These are phyloP conservation scores for Mortierella sp. DNA, from an alignment of 371 early-diverging fungal genomes.

Conservation along the genomic window DNA sequence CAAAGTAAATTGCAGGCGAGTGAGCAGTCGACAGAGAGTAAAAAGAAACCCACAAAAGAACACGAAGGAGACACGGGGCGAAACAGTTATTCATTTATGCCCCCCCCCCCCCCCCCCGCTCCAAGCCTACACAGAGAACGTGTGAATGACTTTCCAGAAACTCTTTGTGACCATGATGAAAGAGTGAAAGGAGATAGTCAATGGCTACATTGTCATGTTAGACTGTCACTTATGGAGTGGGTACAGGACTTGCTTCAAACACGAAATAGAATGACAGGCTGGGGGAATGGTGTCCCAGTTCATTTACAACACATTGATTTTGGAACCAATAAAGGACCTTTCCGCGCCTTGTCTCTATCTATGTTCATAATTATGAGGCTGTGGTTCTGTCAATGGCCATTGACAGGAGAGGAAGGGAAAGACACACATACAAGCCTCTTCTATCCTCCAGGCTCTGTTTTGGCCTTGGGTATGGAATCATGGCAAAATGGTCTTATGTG, in stretches of 20 bases:
- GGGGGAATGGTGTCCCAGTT: too few species aligned
- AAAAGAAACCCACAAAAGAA: neutral
- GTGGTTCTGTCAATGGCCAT: neutral
- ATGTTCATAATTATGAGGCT: neutral
- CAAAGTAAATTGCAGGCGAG: neutral
- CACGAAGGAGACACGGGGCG: neutral
- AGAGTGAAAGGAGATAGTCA: neutral
- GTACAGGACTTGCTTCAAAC: neutral
- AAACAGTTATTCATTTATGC: neutral
- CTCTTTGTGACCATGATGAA: neutral
- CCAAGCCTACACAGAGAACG: too few species aligned
- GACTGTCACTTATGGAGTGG: neutral
- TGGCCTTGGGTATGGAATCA: neutral
- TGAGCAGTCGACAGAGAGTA: neutral
- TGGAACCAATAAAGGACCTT: neutral
- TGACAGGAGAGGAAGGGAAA: too few species aligned
- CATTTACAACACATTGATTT: too few species aligned
- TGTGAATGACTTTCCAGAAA: too few species aligned
- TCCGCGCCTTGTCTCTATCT: neutral
- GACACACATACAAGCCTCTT: neutral
- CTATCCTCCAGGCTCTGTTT: neutral
- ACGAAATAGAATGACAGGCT: too few species aligned
- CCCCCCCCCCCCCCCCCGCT: too few species aligned
- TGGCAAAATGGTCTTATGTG: neutral
- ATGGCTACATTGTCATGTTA: neutral